Evolutionary conservation across 225 moss, liverwort and hornwort species (phyloP).

Genomic region (Takakia lepidozioides): DNA sequence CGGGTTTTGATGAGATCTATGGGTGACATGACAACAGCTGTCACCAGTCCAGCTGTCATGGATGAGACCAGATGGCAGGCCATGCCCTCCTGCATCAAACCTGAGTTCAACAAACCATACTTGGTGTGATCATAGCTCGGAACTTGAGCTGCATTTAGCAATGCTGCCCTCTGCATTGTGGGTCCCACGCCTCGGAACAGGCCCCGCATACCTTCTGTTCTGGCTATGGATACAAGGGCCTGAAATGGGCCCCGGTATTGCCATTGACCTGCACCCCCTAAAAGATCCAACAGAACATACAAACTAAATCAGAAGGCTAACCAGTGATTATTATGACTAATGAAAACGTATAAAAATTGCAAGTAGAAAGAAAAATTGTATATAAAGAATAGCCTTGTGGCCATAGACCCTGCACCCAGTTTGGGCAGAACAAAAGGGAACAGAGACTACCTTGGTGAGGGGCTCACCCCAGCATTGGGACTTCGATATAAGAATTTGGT

Average conservation of each 20-base stretch:
- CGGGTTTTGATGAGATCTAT: conserved; percentile 77
- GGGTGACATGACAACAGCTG: conserved; percentile 69
- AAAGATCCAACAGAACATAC: too few species aligned
- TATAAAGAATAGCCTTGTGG: too few species aligned
- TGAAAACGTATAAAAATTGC: too few species aligned
- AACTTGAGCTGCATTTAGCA: conserved; percentile 71
- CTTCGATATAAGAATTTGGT: too few species aligned
- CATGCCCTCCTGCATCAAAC: conserved; percentile 59
- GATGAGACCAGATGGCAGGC: conserved; percentile 56
- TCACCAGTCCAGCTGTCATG: conserved; percentile 73
- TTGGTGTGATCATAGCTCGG: conserved; percentile 83
- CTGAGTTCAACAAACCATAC: conserved; percentile 37
- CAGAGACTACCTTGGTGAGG: too few species aligned
- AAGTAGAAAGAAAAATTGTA: too few species aligned
- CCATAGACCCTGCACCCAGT: too few species aligned
- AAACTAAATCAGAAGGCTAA: too few species aligned
- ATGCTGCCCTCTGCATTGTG: conserved; percentile 73
- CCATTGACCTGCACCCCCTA: conserved; percentile 47
- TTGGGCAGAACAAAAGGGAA: too few species aligned
- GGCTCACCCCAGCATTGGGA: too few species aligned
- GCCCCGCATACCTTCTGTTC: conserved; percentile 61
- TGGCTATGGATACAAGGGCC: conserved; percentile 61
- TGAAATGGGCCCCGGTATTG: conserved; percentile 69
- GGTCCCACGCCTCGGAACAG: conserved; percentile 76
- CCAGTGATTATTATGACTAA: too few species aligned